Percentiles rank a stretch among this genome's conserved stretches.
Conservation (phyloP, 1,284 basidiomycete genomes). For the Singerocomus inundabilis region DNA sequence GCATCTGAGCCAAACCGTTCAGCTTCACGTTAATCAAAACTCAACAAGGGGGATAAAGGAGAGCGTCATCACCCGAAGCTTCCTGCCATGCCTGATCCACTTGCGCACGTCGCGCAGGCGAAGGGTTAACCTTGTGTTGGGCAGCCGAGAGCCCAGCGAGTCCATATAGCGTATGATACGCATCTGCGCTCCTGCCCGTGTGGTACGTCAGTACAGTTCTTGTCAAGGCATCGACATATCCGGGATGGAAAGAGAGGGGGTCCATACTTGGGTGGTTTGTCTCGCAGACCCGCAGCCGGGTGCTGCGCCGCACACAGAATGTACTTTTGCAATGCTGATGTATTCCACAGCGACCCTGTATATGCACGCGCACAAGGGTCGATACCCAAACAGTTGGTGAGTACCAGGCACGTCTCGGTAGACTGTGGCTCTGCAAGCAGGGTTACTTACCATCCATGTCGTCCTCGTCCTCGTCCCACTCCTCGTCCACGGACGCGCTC, state of each 20-base stretch:
- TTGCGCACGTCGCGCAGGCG: conserved; percentile 41
- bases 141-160: conserved; percentile 86
- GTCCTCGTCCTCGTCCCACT: conserved; percentile 70
- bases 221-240: not conserved
- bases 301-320: conserved; percentile 86
- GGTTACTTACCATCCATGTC: conserved; percentile 53
- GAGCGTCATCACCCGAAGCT: conserved; percentile 13
- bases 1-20: conserved; percentile 14
- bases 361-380: not conserved
- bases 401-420: not conserved
- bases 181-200: conserved; percentile 66
- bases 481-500: conserved; percentile 26
- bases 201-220: not conserved
- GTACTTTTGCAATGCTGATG: conserved; percentile 83
- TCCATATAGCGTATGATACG: conserved; percentile 92
- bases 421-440: not conserved
- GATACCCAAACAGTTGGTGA: not conserved
- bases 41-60: too few species aligned
- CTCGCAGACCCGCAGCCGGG: conserved; percentile 81
- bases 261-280: conserved; percentile 96
- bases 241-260: not conserved
- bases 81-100: conserved; percentile 45
- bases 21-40: too few species aligned
- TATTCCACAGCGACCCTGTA: conserved; percentile 54
- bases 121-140: conserved; percentile 72